Evolutionary conservation across 345 rosid genomes (phyloP).

Genomic region (Pistacia integerrima): DNA sequence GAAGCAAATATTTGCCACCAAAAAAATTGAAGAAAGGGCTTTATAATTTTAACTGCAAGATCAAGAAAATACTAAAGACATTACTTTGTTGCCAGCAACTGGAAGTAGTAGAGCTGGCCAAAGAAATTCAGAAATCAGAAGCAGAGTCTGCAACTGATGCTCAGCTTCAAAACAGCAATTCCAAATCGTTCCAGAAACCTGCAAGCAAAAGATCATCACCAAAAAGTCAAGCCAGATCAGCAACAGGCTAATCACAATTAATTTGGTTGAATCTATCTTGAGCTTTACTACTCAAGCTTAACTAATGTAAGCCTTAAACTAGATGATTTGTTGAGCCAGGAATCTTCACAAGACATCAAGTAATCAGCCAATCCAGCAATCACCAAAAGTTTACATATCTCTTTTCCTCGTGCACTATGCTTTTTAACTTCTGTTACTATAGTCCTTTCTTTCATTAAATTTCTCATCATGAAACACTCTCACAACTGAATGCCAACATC

Average conservation of each 20-base stretch:
- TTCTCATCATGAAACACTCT: neutral
- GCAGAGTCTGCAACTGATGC: constrained; percentile 77
- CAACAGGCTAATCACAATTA: constrained; percentile 8
- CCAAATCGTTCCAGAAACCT: constrained; percentile 86
- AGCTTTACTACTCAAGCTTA: too few relatives aligned
- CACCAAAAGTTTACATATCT: neutral
- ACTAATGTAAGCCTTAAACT: neutral
- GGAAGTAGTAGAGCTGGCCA: constrained; percentile 95
- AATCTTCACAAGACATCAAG: constrained; percentile 4
- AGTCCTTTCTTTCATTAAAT: neutral
- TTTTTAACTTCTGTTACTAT: constrained; percentile 8
- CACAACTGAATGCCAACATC: neutral
- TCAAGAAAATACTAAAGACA: neutral
- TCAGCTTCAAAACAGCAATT: constrained; percentile 97
- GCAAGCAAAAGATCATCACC: constrained; percentile 25
- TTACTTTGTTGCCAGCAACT: constrained; percentile 89
- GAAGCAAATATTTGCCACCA: neutral
- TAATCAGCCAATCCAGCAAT: constrained; percentile 7
- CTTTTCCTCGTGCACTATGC: neutral
- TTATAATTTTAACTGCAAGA: neutral
- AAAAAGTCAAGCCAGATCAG: constrained; percentile 2
- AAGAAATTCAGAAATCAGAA: constrained; percentile 81
- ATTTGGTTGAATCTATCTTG: constrained; percentile 2
- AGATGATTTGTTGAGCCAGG: neutral
- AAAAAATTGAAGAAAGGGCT: too few relatives aligned